phyloP scores from a whole-genome alignment of 306 rosid species.

The Styphnolobium japonicum region DNA sequence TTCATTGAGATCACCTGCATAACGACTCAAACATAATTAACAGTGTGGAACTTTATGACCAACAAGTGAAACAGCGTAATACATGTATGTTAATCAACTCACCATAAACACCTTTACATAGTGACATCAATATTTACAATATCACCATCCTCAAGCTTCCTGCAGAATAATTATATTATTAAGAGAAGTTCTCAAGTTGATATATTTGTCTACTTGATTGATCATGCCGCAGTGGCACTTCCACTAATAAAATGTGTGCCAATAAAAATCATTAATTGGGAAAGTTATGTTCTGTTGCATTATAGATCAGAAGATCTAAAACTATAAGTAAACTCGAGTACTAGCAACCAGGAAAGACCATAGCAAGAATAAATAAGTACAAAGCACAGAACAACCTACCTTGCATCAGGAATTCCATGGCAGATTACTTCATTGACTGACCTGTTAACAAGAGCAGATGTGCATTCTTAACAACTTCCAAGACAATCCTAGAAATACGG shows the following conservation, averaged over 20 bases:
- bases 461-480: constrained; percentile 15
- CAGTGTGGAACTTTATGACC: background rate
- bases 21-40: constrained; percentile 6
- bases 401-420: constrained; percentile 99
- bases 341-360: background rate
- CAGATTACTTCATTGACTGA: constrained; percentile 98
- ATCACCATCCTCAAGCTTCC: constrained; percentile 97
- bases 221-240: background rate
- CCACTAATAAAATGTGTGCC: background rate
- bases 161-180: constrained; percentile 31
- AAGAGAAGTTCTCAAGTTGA: constrained; percentile 14
- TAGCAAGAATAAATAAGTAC: background rate
- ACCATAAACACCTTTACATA: constrained; percentile 92
- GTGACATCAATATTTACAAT: constrained; percentile 86
- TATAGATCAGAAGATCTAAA: background rate
- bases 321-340: background rate
- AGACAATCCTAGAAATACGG: background rate
- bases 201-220: background rate
- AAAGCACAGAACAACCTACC: constrained; percentile 36
- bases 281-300: background rate
- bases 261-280: background rate
- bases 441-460: constrained; percentile 44
- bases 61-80: background rate
- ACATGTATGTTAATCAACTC: constrained; percentile 16
- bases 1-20: constrained; percentile 90